A percentile compares a stretch with the other conserved stretches of the same genome.
These are phyloP conservation scores for Iberis pinnata DNA, from an alignment of 345 rosid species.

Conservation along the genomic window DNA sequence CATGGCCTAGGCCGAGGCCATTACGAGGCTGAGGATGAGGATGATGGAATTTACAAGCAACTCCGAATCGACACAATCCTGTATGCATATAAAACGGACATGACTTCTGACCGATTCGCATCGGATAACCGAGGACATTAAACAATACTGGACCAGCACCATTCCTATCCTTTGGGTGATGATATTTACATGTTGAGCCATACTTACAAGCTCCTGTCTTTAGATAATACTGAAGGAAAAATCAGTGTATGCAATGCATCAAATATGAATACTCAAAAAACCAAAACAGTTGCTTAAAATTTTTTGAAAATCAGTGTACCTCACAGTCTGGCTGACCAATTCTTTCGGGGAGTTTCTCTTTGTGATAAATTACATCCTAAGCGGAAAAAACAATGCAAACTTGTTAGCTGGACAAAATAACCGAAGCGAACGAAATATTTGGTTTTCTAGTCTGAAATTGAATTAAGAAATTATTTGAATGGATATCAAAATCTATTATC, in stretches of 20 bases:
- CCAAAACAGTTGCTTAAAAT: background rate
- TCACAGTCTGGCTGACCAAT: slow-evolving; percentile 73
- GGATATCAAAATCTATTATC: too few relatives aligned
- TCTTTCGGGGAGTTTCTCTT: slow-evolving; percentile 65
- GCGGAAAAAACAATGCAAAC: slow-evolving; percentile 6
- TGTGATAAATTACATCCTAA: slow-evolving; percentile 41
- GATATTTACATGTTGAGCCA: slow-evolving; percentile 76
- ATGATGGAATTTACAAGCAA: slow-evolving; percentile 79
- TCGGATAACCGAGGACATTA: slow-evolving; percentile 61
- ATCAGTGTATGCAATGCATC: too few relatives aligned
- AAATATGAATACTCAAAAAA: background rate
- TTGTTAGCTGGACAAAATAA: too few relatives aligned
- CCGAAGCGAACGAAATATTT: too few relatives aligned
- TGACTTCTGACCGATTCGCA: slow-evolving; percentile 76
- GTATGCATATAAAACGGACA: slow-evolving; percentile 73
- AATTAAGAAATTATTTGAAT: too few relatives aligned
- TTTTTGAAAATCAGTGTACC: slow-evolving; percentile 31
- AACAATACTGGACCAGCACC: slow-evolving; percentile 75
- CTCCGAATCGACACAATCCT: slow-evolving; percentile 70
- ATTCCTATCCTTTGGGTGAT: slow-evolving; percentile 82
- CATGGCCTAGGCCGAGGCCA: too few relatives aligned
- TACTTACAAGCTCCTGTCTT: slow-evolving; percentile 87
- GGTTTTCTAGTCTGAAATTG: too few relatives aligned
- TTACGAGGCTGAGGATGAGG: slow-evolving; percentile 46
- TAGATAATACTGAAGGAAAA: slow-evolving; percentile 50